phyloP scores from a whole-genome alignment of 2,329 filamentous ascomycete genomes.

The Colletotrichum tropicale region DNA sequence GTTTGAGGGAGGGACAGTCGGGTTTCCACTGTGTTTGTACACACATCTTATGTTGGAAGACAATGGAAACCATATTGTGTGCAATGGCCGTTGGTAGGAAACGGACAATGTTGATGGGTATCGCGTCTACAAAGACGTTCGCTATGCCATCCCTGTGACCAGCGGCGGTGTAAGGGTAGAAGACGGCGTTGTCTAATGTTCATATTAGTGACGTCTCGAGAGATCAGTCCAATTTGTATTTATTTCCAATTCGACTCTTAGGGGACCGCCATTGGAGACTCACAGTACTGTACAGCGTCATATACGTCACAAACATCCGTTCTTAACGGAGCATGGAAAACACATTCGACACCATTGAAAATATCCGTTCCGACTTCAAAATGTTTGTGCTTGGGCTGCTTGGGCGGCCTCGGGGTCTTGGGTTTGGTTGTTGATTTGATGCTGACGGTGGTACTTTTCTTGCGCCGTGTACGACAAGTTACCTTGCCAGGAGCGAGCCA shows the following conservation, averaged over 20 bases:
- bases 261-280: neutral
- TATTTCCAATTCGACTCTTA: neutral
- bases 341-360: neutral
- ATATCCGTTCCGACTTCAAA: neutral
- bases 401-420: neutral
- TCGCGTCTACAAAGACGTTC: conserved; percentile 28
- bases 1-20: neutral
- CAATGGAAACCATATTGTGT: conserved; percentile 12
- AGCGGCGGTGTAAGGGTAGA: conserved; percentile 23
- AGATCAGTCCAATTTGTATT: neutral
- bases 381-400: neutral
- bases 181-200: conserved; percentile 19
- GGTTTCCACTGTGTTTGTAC: conserved; percentile 10
- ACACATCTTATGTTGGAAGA: conserved; percentile 11
- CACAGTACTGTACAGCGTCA: conserved; percentile 21
- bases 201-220: neutral
- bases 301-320: conserved; percentile 15
- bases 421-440: neutral
- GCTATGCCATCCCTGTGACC: conserved; percentile 17
- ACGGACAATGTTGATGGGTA: conserved; percentile 22
- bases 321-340: conserved; percentile 1
- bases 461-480: conserved; percentile 29
- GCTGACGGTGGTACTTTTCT: neutral
- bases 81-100: neutral
- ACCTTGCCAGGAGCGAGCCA: conserved; percentile 44